Percentiles rank a stretch among this genome's conserved stretches.
phyloP scores from a whole-genome alignment of 805 yeast species.

The Ogataea zsoltii region DNA sequence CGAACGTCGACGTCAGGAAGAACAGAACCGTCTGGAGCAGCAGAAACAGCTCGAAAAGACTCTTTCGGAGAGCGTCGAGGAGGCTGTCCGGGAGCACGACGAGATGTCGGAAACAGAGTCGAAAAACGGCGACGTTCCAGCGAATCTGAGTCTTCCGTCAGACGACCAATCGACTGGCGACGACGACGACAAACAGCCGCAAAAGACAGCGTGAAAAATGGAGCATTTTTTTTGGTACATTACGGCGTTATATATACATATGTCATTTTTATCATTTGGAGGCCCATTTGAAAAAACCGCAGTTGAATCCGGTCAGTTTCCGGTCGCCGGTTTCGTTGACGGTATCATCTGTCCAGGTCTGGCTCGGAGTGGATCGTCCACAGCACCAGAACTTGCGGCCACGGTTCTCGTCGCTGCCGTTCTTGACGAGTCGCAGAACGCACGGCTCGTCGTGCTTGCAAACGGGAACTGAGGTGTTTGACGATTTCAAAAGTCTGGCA shows the following conservation, averaged over 20 bases:
- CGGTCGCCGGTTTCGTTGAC: background rate
- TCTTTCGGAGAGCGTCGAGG: background rate
- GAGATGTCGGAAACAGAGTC: background rate
- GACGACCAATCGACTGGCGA: background rate
- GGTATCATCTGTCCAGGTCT: constrained; percentile 22
- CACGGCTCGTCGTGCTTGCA: constrained; percentile 53
- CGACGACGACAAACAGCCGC: background rate
- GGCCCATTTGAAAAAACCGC: constrained; percentile 58
- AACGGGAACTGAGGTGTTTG: constrained; percentile 33
- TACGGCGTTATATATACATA: background rate
- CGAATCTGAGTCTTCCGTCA: background rate
- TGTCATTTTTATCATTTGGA: constrained; percentile 20
- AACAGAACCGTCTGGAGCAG: background rate
- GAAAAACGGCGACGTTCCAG: background rate
- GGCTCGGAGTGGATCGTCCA: constrained; percentile 32
- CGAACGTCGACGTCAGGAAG: background rate
- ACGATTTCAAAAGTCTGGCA: constrained; percentile 20
- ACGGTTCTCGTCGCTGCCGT: constrained; percentile 37
- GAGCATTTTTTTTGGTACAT: too few relatives aligned
- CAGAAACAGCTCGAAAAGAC: background rate
- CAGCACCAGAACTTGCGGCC: constrained; percentile 61
- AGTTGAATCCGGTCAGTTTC: constrained; percentile 34
- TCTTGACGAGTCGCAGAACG: constrained; percentile 45
- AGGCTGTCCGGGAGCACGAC: background rate
- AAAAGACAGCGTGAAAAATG: too few relatives aligned